Percentiles rank a stretch among this genome's conserved stretches.
These are phyloP conservation scores for Hanseniaspora nectarophila DNA, from an alignment of 805 yeast species.

Conservation along the genomic window DNA sequence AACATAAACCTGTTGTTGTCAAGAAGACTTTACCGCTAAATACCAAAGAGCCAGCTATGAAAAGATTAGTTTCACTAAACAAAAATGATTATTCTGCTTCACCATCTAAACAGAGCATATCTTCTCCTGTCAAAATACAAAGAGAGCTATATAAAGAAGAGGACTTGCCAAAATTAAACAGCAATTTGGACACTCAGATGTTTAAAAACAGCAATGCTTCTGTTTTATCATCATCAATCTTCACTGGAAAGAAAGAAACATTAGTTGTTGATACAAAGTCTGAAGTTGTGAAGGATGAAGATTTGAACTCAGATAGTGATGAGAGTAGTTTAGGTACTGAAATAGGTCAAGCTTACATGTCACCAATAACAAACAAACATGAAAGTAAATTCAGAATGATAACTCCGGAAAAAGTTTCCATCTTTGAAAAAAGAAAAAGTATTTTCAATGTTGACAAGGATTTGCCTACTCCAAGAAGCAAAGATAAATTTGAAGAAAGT, in stretches of 20 bases:
- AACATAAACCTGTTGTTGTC: neutral
- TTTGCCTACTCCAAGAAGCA: too few relatives aligned
- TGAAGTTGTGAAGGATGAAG: neutral
- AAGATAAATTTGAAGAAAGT: neutral
- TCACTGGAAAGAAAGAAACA: neutral
- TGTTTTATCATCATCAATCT: neutral
- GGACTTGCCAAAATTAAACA: slow-evolving; percentile 10
- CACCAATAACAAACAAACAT: neutral
- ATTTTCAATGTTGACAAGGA: neutral
- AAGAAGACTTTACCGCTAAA: neutral
- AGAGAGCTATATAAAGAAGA: slow-evolving; percentile 6
- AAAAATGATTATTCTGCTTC: slow-evolving; percentile 1
- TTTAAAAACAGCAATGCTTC: slow-evolving; percentile 1
- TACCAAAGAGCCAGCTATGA: neutral
- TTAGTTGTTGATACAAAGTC: neutral
- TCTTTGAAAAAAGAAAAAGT: neutral
- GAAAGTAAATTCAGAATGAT: neutral
- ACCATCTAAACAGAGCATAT: slow-evolving; percentile 5
- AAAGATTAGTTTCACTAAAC: neutral
- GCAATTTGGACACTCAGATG: slow-evolving; percentile 8
- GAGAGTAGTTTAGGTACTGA: neutral
- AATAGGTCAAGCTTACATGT: slow-evolving; percentile 2
- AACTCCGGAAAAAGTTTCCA: neutral
- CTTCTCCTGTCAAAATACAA: slow-evolving; percentile 12
- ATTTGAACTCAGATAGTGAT: neutral